Evolutionary conservation across 495 filamentous ascomycete species (phyloP).

Genomic region (Penicillium goetzii): DNA sequence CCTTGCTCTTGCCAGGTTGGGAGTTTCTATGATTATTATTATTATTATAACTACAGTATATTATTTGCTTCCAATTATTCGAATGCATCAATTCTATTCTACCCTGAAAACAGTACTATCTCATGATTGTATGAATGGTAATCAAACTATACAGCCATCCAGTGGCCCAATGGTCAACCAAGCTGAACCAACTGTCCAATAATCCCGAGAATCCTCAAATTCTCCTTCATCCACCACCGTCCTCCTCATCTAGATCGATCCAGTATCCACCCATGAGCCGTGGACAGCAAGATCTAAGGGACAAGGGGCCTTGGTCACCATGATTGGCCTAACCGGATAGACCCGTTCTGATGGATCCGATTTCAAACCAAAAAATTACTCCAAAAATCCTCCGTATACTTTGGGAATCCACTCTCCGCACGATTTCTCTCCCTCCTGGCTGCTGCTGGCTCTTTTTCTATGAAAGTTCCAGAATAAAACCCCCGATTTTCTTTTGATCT

Average conservation of each 20-base stretch:
- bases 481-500: constrained; percentile 15
- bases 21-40: not conserved
- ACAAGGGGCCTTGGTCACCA: constrained; percentile 15
- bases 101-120: not conserved
- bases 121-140: not conserved
- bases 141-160: not conserved
- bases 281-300: constrained; percentile 31
- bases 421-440: constrained; percentile 19
- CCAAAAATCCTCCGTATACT: constrained; percentile 32
- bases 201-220: not conserved
- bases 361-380: constrained; percentile 24
- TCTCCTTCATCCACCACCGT: constrained; percentile 16
- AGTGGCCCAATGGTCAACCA: not conserved
- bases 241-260: constrained; percentile 30
- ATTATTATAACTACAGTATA: not conserved
- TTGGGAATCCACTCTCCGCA: constrained; percentile 25
- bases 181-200: not conserved
- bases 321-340: constrained; percentile 38
- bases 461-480: constrained; percentile 35
- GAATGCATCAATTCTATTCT: not conserved
- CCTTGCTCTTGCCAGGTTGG: constrained; percentile 1
- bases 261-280: constrained; percentile 29
- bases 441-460: constrained; percentile 24
- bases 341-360: constrained; percentile 40
- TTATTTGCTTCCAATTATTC: not conserved